Conservation (phyloP, 306 rosid species). For the Vigna hirtella region DNA sequence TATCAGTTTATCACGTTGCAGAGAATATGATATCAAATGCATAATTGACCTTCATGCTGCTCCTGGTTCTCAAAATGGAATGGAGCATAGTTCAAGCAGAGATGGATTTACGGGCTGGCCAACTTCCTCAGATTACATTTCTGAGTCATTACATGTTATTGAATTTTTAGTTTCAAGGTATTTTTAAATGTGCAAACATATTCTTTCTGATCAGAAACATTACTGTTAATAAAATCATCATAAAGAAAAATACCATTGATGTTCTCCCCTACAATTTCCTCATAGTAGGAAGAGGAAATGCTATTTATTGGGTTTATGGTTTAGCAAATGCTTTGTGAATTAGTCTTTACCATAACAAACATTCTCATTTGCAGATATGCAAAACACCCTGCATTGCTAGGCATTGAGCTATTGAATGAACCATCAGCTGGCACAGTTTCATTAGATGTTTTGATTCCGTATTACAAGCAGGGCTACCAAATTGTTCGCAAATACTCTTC, state of each 20-base stretch:
- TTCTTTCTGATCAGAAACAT: neutral
- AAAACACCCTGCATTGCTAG: constrained; percentile 74
- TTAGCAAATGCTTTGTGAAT: constrained; percentile 23
- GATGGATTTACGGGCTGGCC: constrained; percentile 89
- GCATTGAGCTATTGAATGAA: constrained; percentile 91
- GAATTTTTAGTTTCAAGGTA: constrained; percentile 89
- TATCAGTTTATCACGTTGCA: constrained; percentile 53
- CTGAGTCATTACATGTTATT: constrained; percentile 73
- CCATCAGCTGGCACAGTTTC: constrained; percentile 80
- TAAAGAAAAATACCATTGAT: neutral
- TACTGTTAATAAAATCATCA: constrained; percentile 29
- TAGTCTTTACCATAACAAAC: constrained; percentile 6
- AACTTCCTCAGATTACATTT: constrained; percentile 60
- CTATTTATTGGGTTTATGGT: constrained; percentile 13
- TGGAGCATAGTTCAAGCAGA: constrained; percentile 94
- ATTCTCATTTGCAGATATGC: constrained; percentile 70
- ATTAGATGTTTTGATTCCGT: constrained; percentile 66
- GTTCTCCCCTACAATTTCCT: neutral
- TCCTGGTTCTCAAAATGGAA: constrained; percentile 93
- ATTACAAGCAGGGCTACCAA: constrained; percentile 83
- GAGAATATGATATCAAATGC: constrained; percentile 78
- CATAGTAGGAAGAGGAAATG: neutral
- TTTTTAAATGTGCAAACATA: constrained; percentile 24
- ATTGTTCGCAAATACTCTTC: constrained; percentile 77
- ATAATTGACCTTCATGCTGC: constrained; percentile 95